These are phyloP conservation scores for Saccharomycopsis microspora DNA, from an alignment of 805 yeast species.

Conservation along the genomic window DNA sequence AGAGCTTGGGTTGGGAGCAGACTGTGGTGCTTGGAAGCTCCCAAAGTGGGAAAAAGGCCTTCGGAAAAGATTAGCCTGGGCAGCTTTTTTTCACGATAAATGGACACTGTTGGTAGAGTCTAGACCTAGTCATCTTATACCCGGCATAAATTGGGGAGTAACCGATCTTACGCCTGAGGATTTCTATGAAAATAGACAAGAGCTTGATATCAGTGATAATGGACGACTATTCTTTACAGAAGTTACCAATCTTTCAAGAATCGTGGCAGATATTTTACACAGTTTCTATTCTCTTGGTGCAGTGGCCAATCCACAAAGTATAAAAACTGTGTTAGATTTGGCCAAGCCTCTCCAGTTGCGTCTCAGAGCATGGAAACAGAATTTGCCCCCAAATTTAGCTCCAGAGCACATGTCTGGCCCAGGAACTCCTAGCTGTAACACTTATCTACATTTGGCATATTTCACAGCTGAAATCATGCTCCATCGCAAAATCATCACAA, in stretches of 20 bases:
- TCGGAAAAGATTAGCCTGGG: constrained; percentile 88
- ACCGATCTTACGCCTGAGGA: constrained; percentile 54
- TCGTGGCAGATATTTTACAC: constrained; percentile 60
- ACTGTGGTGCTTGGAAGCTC: constrained; percentile 81
- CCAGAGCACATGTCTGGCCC: not conserved
- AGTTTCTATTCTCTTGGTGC: constrained; percentile 65
- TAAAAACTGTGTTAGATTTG: constrained; percentile 55
- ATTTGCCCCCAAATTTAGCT: constrained; percentile 23
- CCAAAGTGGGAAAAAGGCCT: constrained; percentile 94
- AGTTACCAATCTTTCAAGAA: constrained; percentile 53
- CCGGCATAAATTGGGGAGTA: constrained; percentile 73
- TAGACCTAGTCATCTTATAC: constrained; percentile 71
- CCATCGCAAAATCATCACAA: constrained; percentile 64
- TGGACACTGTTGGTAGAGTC: constrained; percentile 80
- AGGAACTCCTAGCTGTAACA: constrained; percentile 47
- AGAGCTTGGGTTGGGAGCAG: constrained; percentile 83
- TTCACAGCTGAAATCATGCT: constrained; percentile 83
- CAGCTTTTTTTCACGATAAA: constrained; percentile 83
- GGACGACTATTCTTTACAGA: constrained; percentile 63
- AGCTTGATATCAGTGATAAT: not conserved
- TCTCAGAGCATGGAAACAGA: constrained; percentile 68
- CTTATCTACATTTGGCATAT: constrained; percentile 72
- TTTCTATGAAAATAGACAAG: constrained; percentile 43
- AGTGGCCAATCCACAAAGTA: constrained; percentile 39
- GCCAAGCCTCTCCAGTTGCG: constrained; percentile 77